Percentiles rank a stretch among this genome's conserved stretches.
Conservation (phyloP, 1,139 yeast genomes). For the Lodderomyces jiufengensis region DNA sequence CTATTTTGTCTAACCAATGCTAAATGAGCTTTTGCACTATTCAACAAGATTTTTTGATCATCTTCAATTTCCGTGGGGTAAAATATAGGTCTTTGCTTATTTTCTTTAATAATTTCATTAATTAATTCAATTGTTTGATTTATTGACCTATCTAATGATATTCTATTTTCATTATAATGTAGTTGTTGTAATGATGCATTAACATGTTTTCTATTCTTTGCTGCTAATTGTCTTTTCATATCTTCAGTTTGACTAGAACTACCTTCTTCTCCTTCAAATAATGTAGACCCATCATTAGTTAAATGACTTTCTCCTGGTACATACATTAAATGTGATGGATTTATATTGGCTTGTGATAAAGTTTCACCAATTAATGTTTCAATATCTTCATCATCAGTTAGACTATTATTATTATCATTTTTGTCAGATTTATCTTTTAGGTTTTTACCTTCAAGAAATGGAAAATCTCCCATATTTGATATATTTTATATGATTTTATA, state of each 20-base stretch:
- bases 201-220: conserved; percentile 14
- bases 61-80: conserved; percentile 52
- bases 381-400: conserved; percentile 16
- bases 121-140: conserved; percentile 53
- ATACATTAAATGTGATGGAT: conserved; percentile 32
- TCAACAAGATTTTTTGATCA: conserved; percentile 33
- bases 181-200: conserved; percentile 59
- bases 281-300: conserved; percentile 23
- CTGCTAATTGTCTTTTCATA: background rate
- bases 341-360: background rate
- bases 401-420: background rate
- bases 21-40: conserved; percentile 45
- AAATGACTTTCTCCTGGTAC: conserved; percentile 30
- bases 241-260: conserved; percentile 5
- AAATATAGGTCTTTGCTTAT: conserved; percentile 57
- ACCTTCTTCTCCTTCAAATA: conserved; percentile 25
- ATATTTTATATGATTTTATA: too few species aligned
- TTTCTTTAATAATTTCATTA: conserved; percentile 52
- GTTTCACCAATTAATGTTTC: conserved; percentile 16
- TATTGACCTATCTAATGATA: conserved; percentile 61
- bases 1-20: conserved; percentile 49
- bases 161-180: conserved; percentile 65
- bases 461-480: conserved; percentile 8
- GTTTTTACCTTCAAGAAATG: conserved; percentile 1
- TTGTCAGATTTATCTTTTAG: background rate